phyloP scores from a whole-genome alignment of 2,329 filamentous ascomycete genomes.

The Fusarium sp. region DNA sequence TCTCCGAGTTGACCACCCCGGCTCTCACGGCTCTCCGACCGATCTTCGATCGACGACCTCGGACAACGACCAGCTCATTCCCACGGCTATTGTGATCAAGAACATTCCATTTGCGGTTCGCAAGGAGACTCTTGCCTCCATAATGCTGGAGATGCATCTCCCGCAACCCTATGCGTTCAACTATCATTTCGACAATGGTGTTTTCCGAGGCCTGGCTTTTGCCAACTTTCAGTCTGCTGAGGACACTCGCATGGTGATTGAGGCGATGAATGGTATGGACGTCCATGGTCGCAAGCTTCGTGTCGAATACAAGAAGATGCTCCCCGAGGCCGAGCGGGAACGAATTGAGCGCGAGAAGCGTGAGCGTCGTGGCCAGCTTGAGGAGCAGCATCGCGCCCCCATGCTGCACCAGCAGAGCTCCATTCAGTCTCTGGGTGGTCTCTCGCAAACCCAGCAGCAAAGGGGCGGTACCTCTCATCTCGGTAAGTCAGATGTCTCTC shows the following conservation, averaged over 20 bases:
- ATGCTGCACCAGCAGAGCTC: constrained; percentile 88
- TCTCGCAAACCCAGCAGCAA: constrained; percentile 70
- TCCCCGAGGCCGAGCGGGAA: constrained; percentile 92
- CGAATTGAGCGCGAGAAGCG: constrained; percentile 97
- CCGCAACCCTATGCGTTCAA: constrained; percentile 99
- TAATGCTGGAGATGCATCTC: constrained; percentile 95
- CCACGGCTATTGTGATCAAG: constrained; percentile 98
- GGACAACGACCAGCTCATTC: constrained; percentile 89
- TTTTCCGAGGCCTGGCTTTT: constrained; percentile 95
- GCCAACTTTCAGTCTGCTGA: constrained; percentile 97
- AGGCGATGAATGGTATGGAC: constrained; percentile 94
- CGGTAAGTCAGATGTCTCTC: constrained; percentile 50
- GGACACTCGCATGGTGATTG: constrained; percentile 92
- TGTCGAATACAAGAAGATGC: constrained; percentile 99
- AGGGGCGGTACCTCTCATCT: constrained; percentile 57
- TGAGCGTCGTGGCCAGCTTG: constrained; percentile 92
- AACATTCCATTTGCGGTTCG: constrained; percentile 99
- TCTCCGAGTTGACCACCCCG: constrained; percentile 58
- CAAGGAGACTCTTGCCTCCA: constrained; percentile 90
- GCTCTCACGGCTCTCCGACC: constrained; percentile 54
- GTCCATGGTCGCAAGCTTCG: constrained; percentile 93
- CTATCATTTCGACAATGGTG: constrained; percentile 98
- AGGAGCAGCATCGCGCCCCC: constrained; percentile 90
- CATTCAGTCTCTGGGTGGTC: constrained; percentile 80
- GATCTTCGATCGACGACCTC: constrained; percentile 57